Conservation (phyloP, 78 protist genomes). For the Dictyostelium firmibasis region DNA sequence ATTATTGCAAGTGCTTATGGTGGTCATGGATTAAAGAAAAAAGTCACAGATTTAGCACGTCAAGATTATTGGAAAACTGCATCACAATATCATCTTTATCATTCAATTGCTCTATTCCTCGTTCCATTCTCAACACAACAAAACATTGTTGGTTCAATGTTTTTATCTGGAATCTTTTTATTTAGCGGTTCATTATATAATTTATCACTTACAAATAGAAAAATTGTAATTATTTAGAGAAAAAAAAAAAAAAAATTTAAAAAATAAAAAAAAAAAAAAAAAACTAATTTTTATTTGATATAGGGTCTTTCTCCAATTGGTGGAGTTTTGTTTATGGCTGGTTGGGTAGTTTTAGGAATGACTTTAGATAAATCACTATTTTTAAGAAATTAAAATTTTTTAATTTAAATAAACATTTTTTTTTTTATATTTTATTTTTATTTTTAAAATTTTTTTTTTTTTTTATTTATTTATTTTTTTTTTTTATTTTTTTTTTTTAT, state of each 20-base stretch:
- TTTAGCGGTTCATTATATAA: slow-evolving; percentile 77
- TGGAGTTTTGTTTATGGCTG: slow-evolving; percentile 62
- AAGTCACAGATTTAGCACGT: slow-evolving; percentile 8
- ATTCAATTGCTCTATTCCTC: slow-evolving; percentile 51
- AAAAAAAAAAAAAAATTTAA: neutral
- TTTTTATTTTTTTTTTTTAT: neutral
- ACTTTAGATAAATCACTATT: neutral
- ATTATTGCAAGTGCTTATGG: slow-evolving; percentile 62
- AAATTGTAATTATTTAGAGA: neutral
- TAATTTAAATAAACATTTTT: too few relatives aligned
- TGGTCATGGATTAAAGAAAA: slow-evolving; percentile 68
- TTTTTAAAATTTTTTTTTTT: too few relatives aligned
- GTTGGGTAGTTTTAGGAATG: slow-evolving; percentile 74
- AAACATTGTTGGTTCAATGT: slow-evolving; percentile 17
- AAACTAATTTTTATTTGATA: neutral
- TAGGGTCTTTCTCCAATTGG: slow-evolving; percentile 81
- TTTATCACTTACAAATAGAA: slow-evolving; percentile 34
- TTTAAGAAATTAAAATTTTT: neutral
- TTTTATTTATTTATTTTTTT: too few relatives aligned
- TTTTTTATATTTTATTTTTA: too few relatives aligned
- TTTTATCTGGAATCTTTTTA: slow-evolving; percentile 42
- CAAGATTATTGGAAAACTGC: slow-evolving; percentile 61
- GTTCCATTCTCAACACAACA: slow-evolving; percentile 4
- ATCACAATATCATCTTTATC: slow-evolving; percentile 63
- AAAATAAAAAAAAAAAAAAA: neutral